Evolutionary conservation across 495 filamentous ascomycete species (phyloP).

Genomic region (Aspergillus carlsbadensis): DNA sequence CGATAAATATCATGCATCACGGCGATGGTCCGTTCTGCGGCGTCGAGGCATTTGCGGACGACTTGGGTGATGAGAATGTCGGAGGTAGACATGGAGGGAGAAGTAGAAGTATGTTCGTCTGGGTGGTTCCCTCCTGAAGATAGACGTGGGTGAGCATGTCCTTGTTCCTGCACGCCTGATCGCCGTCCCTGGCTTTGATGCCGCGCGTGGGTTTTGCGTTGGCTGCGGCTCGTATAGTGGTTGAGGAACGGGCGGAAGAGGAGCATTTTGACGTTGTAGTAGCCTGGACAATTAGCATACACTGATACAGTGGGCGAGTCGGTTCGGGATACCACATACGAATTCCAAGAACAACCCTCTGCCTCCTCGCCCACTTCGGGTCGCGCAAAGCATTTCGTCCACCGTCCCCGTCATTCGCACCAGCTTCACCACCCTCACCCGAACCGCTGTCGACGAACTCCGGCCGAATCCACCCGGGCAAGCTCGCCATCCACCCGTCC

Average conservation of each 20-base stretch:
- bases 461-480: constrained; percentile 36
- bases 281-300: constrained; percentile 32
- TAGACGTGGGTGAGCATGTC: too few species aligned
- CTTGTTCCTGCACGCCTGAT: too few species aligned
- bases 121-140: too few species aligned
- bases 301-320: neutral
- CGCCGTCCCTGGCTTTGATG: neutral
- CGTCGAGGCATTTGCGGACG: constrained; percentile 36
- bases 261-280: constrained; percentile 43
- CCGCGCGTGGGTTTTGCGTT: too few species aligned
- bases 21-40: constrained; percentile 40
- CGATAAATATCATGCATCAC: constrained; percentile 44
- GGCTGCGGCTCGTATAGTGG: constrained; percentile 35
- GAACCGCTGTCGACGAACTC: too few species aligned
- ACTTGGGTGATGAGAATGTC: constrained; percentile 15
- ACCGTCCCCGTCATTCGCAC: neutral
- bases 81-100: too few species aligned
- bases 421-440: constrained; percentile 6
- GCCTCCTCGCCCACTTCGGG: constrained; percentile 41
- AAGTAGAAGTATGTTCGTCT: too few species aligned
- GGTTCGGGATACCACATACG: too few species aligned
- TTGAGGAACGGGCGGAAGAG: constrained; percentile 40
- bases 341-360: constrained; percentile 37
- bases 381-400: constrained; percentile 31
- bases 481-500: constrained; percentile 34